Percentiles rank a stretch among this genome's conserved stretches.
Evolutionary conservation across 768 basidiomycete species (phyloP).

Genomic region (Clathrus columnatus): DNA sequence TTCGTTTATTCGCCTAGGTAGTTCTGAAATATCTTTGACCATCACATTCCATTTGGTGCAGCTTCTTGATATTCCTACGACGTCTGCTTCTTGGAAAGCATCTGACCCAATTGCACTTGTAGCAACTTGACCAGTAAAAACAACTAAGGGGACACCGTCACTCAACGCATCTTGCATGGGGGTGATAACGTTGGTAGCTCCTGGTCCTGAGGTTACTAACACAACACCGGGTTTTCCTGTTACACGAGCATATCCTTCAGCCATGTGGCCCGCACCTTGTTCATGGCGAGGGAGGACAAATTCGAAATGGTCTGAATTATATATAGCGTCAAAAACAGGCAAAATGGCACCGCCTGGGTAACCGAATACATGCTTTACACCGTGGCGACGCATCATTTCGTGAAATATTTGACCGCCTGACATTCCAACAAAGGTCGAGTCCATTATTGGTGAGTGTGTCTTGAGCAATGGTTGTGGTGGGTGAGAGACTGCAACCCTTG

Average conservation of each 20-base stretch:
- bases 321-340: conserved; percentile 99
- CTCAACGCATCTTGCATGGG: conserved; percentile 96
- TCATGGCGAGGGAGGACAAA: conserved; percentile 96
- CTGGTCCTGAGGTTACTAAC: conserved; percentile 95
- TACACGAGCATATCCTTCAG: conserved; percentile 96
- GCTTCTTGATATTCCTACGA: conserved; percentile 90
- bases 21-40: conserved; percentile 94
- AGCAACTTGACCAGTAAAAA: conserved; percentile 97
- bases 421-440: conserved; percentile 85
- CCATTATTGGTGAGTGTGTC: conserved; percentile 29
- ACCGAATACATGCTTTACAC: conserved; percentile 93
- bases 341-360: conserved; percentile 98
- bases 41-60: conserved; percentile 99
- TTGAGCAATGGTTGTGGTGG: conserved; percentile 24
- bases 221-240: conserved; percentile 96
- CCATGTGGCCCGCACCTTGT: conserved; percentile 99
- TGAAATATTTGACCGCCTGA: conserved; percentile 98
- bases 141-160: conserved; percentile 90
- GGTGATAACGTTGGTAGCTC: conserved; percentile 95
- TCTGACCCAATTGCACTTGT: conserved; percentile 99
- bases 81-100: conserved; percentile 97
- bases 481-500: conserved; percentile 26
- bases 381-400: conserved; percentile 98
- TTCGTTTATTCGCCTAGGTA: conserved; percentile 94
- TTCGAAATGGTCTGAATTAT: conserved; percentile 90